Conservation (phyloP, 208 protist species). For the Balamuthia mandrillaris region DNA sequence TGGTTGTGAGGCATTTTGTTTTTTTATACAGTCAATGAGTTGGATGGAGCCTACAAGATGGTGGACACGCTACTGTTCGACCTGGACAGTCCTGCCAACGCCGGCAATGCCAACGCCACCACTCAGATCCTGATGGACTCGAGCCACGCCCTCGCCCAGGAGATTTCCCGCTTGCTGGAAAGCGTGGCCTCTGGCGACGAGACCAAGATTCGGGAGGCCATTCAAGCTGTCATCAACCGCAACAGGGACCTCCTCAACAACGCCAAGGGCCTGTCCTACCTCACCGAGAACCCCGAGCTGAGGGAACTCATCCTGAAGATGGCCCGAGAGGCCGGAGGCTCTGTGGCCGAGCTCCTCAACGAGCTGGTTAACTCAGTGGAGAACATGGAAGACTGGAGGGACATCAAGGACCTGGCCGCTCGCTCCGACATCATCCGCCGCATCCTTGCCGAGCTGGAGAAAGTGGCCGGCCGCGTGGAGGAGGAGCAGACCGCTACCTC, state of each 20-base stretch:
- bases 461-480: background rate
- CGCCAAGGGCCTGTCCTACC: conserved; percentile 6
- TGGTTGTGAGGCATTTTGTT: too few species aligned
- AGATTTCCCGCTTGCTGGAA: background rate
- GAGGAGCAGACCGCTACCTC: background rate
- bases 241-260: conserved; percentile 36
- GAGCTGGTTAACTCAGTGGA: too few species aligned
- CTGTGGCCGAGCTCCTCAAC: too few species aligned
- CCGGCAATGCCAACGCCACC: conserved; percentile 5
- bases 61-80: conserved; percentile 11
- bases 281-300: background rate
- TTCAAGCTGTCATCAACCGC: background rate
- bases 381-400: too few species aligned
- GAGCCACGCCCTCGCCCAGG: conserved; percentile 12
- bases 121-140: conserved; percentile 4
- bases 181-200: background rate
- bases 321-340: too few species aligned
- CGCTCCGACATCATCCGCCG: background rate
- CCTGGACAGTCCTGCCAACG: conserved; percentile 20
- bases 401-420: background rate
- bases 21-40: background rate
- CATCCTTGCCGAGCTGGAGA: too few species aligned
- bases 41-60: background rate
- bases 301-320: background rate
- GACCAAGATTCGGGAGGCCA: background rate